Conservation (phyloP, 768 basidiomycete species). For the Leccinum broughii region DNA sequence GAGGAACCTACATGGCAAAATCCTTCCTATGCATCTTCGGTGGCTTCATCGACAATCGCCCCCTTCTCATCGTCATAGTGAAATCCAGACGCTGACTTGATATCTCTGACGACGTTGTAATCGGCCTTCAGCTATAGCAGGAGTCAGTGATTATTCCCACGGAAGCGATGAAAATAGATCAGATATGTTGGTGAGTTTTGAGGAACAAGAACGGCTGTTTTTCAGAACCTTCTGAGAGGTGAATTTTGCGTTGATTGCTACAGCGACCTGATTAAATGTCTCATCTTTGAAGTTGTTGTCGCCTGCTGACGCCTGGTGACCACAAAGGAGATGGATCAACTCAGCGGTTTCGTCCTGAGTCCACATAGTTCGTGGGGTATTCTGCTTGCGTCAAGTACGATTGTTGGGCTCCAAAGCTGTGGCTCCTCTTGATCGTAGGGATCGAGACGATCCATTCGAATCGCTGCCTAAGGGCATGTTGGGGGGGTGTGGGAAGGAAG, state of each 20-base stretch:
- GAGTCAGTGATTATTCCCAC: not conserved
- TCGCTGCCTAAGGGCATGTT: too few species aligned
- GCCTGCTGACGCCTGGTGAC: not conserved
- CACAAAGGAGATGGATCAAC: not conserved
- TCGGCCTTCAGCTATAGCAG: not conserved
- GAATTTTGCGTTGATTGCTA: not conserved
- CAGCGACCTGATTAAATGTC: not conserved
- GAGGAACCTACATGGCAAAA: not conserved
- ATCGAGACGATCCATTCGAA: too few species aligned
- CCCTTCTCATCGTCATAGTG: not conserved
- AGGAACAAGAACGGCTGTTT: not conserved
- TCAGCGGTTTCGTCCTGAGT: not conserved
- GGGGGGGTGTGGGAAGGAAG: too few species aligned
- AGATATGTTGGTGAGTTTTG: not conserved
- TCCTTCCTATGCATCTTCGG: not conserved
- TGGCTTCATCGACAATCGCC: not conserved
- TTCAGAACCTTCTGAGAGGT: not conserved
- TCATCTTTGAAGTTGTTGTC: not conserved
- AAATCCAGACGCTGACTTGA: not conserved
- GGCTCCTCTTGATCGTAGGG: not conserved
- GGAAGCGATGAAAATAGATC: not conserved
- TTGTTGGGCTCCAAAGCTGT: not conserved
- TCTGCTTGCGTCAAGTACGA: not conserved
- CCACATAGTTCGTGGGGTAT: not conserved
- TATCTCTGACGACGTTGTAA: not conserved